These are phyloP conservation scores for Eimeria brunetti DNA, from an alignment of 169 alveolate species.

Conservation along the genomic window DNA sequence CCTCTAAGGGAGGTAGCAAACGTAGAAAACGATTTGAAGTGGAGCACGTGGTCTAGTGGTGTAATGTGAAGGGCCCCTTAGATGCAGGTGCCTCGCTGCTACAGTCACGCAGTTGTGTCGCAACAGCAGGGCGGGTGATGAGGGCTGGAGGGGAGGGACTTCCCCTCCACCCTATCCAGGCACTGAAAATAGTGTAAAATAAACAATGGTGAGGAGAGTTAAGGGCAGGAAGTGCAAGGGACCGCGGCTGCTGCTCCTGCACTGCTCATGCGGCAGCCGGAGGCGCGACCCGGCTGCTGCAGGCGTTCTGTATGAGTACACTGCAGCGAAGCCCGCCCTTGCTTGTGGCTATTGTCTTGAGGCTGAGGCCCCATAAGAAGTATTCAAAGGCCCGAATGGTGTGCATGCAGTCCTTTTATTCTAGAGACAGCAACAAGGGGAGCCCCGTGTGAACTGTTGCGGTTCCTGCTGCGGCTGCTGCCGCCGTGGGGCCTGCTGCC, in stretches of 20 bases:
- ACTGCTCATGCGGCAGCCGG: slow-evolving; percentile 61
- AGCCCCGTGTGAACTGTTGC: background rate
- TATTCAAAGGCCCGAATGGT: background rate
- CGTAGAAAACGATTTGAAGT: background rate
- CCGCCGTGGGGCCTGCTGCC: slow-evolving; percentile 63
- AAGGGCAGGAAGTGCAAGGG: slow-evolving; percentile 62
- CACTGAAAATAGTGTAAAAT: slow-evolving; percentile 44
- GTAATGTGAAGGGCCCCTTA: slow-evolving; percentile 1
- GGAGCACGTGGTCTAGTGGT: background rate
- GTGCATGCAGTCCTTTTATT: background rate
- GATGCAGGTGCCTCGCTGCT: background rate
- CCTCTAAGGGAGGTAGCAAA: background rate
- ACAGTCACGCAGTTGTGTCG: slow-evolving; percentile 68
- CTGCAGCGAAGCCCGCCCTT: slow-evolving; percentile 46
- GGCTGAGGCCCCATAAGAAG: slow-evolving; percentile 14
- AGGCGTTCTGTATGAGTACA: slow-evolving; percentile 29
- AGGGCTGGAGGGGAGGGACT: slow-evolving; percentile 37
- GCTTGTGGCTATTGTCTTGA: slow-evolving; percentile 40
- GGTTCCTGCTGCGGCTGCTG: slow-evolving; percentile 67
- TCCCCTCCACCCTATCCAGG: background rate
- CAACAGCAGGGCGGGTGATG: slow-evolving; percentile 21
- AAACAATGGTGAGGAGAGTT: background rate
- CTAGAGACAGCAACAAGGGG: slow-evolving; percentile 28
- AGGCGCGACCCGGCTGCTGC: slow-evolving; percentile 76
- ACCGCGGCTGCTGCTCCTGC: slow-evolving; percentile 67